Evolutionary conservation across 345 rosid species (phyloP).

Genomic region (Bruguiera sexangula): DNA sequence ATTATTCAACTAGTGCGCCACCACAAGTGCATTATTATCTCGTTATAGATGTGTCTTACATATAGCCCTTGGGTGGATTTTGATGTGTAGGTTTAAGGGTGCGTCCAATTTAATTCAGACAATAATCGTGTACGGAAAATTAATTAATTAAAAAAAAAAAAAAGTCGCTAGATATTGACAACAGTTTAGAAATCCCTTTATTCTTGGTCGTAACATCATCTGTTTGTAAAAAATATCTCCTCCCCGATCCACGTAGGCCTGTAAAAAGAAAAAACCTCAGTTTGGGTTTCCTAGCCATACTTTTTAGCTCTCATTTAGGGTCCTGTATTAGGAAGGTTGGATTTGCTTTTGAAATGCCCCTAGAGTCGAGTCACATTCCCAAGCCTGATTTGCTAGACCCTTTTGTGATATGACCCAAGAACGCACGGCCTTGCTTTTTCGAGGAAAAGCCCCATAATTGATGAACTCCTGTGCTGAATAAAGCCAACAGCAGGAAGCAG

Average conservation of each 20-base stretch:
- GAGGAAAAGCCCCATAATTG: not conserved
- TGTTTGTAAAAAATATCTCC: not conserved
- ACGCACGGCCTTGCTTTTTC: not conserved
- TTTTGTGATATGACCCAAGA: constrained; percentile 20
- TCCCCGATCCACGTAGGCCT: too few relatives aligned
- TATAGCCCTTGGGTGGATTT: too few relatives aligned
- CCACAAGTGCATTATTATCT: too few relatives aligned
- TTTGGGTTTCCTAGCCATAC: constrained; percentile 8
- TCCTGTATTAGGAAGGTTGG: not conserved
- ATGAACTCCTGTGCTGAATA: not conserved
- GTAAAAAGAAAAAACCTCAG: too few relatives aligned
- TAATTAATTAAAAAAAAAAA: too few relatives aligned
- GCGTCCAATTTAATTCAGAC: too few relatives aligned
- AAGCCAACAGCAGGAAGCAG: constrained; percentile 12
- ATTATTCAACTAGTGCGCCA: too few relatives aligned
- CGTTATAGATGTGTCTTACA: too few relatives aligned
- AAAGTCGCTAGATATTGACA: not conserved
- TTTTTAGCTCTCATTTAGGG: constrained; percentile 1
- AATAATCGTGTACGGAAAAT: too few relatives aligned
- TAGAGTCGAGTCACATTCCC: constrained; percentile 1
- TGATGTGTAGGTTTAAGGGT: too few relatives aligned
- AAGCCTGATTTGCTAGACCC: not conserved
- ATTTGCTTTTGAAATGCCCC: constrained; percentile 1
- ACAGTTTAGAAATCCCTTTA: not conserved
- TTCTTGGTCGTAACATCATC: constrained; percentile 5